Evolutionary conservation across 495 filamentous ascomycete genomes (phyloP).

Genomic region (Daldinia concentrica): DNA sequence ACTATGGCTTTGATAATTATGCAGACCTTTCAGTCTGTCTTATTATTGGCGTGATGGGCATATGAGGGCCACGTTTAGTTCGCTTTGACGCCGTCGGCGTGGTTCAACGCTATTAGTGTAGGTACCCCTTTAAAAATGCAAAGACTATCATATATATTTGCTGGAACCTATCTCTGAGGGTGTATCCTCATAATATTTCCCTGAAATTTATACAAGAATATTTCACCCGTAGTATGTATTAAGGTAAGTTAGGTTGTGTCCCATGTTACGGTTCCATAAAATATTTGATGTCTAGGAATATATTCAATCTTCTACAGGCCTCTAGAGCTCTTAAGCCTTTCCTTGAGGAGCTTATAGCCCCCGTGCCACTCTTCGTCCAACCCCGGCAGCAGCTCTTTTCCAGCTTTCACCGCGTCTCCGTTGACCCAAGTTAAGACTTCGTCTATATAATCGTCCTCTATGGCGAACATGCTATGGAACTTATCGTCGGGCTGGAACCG

Average conservation of each 20-base stretch:
- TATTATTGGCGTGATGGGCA: not conserved
- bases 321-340: conserved; percentile 17
- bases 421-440: conserved; percentile 44
- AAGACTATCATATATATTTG: no score
- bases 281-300: not conserved
- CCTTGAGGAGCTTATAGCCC: conserved; percentile 30
- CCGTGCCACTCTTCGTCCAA: conserved; percentile 40
- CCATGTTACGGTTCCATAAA: not conserved
- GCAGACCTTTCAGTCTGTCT: not conserved
- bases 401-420: conserved; percentile 28
- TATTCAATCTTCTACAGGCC: not conserved
- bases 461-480: conserved; percentile 39
- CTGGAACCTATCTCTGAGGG: no score
- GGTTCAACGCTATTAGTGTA: no score
- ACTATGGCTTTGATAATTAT: not conserved
- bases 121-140: no score
- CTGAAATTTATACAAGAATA: no score
- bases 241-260: no score
- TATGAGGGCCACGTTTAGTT: no score
- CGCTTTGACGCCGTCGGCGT: not conserved
- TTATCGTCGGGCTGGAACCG: conserved; percentile 38
- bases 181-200: no score
- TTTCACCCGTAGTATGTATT: no score
- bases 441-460: conserved; percentile 41
- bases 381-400: conserved; percentile 35